Base-by-base conservation (phyloP, 2,329 filamentous ascomycete species). In the Pestalotiopsis sp. region DNA sequence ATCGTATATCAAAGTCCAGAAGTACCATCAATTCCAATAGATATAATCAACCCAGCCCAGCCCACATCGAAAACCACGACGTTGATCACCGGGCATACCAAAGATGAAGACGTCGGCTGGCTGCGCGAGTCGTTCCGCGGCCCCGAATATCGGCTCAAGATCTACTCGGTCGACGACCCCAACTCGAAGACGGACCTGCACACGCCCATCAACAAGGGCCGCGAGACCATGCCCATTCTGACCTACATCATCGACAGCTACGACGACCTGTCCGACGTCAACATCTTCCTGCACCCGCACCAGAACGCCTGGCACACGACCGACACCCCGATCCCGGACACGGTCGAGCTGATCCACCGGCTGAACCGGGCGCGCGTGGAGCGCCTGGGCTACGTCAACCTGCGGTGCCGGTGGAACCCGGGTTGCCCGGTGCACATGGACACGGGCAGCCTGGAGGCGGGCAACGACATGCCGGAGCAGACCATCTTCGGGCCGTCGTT, bases 91-190 rank as follows among this genome's bases (percentile, higher is more conserved):
- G 41, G 36, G 11, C 56, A 58, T 45, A 69, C 39, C 25, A 52
- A 17, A 67, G 69, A 63, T 67, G 57, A 62, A 38, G 45, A 64
- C 13, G 61, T 64, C 14, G 38, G 20, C 36, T 64, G 61, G 61
- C 38, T 64, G 39, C 61, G 61, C 17, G 61, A 64, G 14, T 23
- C 20, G 4, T 64, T 64, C 38, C 36, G 13, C 9, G 61, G 23
- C n/a, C 61, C 61, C 11, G 61, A 64, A 13, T 64, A 52, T 13
- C 61, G n/a, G n/a, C 39, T 52, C n/a, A 36, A 23, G n/a, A 49
- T 64, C 20, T 64, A 64, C 38, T 64, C 61, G 20, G 61, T 64
- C n/a, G 61, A 64, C 49, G 61, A 45, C 13, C 23, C 61, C 23
- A n/a, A 31, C 11, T 38, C 65, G 14, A 12, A 31, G 11, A 36